Evolutionary conservation across 768 basidiomycete species (phyloP).

Genomic region (Leucosporidium creatinivorum): DNA sequence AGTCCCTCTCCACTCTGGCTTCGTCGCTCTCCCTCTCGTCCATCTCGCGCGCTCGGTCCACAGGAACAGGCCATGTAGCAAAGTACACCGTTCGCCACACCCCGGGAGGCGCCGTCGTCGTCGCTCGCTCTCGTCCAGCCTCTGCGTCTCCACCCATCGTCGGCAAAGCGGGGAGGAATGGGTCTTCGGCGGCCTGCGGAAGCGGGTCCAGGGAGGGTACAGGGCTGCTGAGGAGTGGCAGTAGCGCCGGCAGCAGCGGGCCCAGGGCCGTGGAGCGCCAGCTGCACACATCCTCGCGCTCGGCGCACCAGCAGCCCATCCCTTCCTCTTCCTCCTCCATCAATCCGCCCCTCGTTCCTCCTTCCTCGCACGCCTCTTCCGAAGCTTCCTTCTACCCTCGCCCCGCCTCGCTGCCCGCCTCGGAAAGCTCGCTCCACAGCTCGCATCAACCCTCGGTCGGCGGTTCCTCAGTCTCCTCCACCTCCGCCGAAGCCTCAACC

Average conservation of each 20-base stretch:
- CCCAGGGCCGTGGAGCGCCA: too few relatives aligned
- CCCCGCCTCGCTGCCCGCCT: neutral
- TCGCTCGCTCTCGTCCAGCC: neutral
- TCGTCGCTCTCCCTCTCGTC: conserved; percentile 24
- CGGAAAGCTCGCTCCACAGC: neutral
- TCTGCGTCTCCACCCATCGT: too few relatives aligned
- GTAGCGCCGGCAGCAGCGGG: too few relatives aligned
- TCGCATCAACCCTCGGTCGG: conserved; percentile 5
- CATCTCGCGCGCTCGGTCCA: conserved; percentile 14
- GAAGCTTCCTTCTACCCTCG: conserved; percentile 5
- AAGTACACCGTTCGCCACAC: conserved; percentile 2
- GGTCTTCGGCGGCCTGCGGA: too few relatives aligned
- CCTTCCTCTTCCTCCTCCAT: conserved; percentile 3
- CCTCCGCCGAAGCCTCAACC: conserved; percentile 41
- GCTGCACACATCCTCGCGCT: neutral
- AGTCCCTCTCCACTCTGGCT: conserved; percentile 13
- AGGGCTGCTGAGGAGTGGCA: too few relatives aligned
- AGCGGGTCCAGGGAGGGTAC: too few relatives aligned
- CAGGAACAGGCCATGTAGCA: neutral
- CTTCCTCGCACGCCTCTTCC: neutral
- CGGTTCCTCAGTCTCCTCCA: conserved; percentile 37
- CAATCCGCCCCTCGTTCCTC: neutral
- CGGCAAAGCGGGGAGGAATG: neutral
- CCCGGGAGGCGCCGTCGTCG: neutral
- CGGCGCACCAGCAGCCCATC: conserved; percentile 3